Evolutionary conservation across 805 yeast species (phyloP).

Genomic region (Barnettozyma populi): DNA sequence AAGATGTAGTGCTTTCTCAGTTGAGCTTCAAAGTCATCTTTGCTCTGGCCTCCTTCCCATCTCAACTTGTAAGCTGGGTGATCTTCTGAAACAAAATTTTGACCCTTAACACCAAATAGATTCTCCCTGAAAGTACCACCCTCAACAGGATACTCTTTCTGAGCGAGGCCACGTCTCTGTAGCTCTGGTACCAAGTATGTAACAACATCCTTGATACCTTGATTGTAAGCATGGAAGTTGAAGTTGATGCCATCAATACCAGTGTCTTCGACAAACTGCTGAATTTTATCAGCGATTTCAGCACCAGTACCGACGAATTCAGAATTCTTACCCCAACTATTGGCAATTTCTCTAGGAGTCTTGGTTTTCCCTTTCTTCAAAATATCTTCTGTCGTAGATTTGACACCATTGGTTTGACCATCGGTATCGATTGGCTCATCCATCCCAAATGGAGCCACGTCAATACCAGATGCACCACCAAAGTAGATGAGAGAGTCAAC

Average conservation of each 20-base stretch:
- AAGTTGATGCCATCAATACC: constrained; percentile 40
- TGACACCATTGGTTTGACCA: constrained; percentile 28
- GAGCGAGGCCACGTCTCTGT: constrained; percentile 30
- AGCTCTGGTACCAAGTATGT: constrained; percentile 34
- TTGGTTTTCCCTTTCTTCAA: not conserved
- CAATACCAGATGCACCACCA: constrained; percentile 42
- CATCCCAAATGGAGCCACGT: constrained; percentile 29
- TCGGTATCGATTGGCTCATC: constrained; percentile 32
- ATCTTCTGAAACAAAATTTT: constrained; percentile 11
- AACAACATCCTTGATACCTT: constrained; percentile 35
- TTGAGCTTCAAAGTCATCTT: not conserved
- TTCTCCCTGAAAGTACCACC: constrained; percentile 24
- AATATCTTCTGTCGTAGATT: constrained; percentile 15
- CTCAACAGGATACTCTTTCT: constrained; percentile 32
- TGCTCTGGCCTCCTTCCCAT: not conserved
- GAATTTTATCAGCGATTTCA: constrained; percentile 35
- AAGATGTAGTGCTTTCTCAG: not conserved
- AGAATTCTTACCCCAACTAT: not conserved
- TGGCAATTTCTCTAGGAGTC: not conserved
- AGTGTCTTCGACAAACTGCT: constrained; percentile 33
- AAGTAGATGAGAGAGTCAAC: constrained; percentile 35
- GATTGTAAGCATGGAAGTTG: constrained; percentile 34
- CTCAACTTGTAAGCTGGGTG: constrained; percentile 18
- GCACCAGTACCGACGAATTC: not conserved
- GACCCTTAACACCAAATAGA: constrained; percentile 17